phyloP scores from a whole-genome alignment of 108 stramenopile species.

The Skeletonema costatum region DNA sequence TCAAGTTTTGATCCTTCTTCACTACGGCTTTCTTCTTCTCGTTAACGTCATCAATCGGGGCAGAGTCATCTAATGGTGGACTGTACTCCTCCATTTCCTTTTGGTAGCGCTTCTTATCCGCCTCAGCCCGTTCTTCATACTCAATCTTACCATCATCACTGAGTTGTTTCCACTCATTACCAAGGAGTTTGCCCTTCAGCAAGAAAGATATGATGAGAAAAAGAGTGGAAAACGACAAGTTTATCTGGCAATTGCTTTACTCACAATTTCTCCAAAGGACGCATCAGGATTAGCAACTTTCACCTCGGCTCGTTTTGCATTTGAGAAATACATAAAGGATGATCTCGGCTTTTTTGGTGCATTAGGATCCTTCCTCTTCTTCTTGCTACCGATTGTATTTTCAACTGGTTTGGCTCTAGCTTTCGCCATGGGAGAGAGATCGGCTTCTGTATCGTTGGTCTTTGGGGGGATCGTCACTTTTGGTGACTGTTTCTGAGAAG shows the following conservation, averaged over 20 bases:
- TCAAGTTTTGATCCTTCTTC: conserved; percentile 3
- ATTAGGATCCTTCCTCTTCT: conserved; percentile 49
- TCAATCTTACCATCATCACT: conserved; percentile 28
- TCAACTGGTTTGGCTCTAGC: neutral
- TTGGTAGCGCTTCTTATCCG: conserved; percentile 58
- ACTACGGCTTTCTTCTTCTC: neutral
- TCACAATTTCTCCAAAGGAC: conserved; percentile 36
- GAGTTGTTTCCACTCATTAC: conserved; percentile 50
- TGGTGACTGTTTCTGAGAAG: conserved; percentile 18
- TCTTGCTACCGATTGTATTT: neutral
- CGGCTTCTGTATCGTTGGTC: neutral
- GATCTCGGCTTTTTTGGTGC: conserved; percentile 37
- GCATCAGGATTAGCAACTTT: conserved; percentile 39
- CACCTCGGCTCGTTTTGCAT: conserved; percentile 25
- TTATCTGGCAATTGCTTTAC: conserved; percentile 11
- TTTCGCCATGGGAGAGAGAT: conserved; percentile 50
- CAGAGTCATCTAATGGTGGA: neutral
- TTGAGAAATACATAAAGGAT: conserved; percentile 35
- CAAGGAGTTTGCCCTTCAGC: conserved; percentile 44
- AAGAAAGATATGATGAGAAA: neutral
- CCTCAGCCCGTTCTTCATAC: conserved; percentile 50
- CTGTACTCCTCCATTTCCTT: conserved; percentile 59
- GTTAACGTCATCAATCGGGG: neutral
- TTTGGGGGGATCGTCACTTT: conserved; percentile 2
- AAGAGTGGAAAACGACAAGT: neutral